These are phyloP conservation scores for Ophiobolus disseminans DNA, from an alignment of 2,329 filamentous ascomycete species.

Conservation along the genomic window DNA sequence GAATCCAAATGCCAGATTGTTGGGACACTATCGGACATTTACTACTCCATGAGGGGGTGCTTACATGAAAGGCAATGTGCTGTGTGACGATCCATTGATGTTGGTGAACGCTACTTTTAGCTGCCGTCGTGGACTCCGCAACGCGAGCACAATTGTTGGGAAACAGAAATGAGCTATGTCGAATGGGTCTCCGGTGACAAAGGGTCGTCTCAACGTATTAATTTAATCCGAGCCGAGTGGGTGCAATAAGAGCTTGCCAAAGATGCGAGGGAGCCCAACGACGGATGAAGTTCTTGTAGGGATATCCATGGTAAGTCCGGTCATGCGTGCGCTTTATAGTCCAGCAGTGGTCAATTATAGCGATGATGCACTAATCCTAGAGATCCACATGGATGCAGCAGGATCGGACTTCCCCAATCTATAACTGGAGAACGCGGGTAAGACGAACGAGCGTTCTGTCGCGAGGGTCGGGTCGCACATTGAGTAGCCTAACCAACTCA, in stretches of 20 bases:
- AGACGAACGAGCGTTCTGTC: background rate
- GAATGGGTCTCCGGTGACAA: too few species aligned
- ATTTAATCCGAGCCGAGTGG: too few species aligned
- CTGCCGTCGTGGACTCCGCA: too few species aligned
- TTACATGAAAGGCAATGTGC: background rate
- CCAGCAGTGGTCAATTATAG: too few species aligned
- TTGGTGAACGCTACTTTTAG: too few species aligned
- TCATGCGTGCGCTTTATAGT: too few species aligned
- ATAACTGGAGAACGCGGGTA: conserved; percentile 1
- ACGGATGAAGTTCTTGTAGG: background rate
- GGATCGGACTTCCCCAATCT: background rate
- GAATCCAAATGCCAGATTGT: conserved; percentile 1
- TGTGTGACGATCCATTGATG: too few species aligned
- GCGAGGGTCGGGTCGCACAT: conserved; percentile 1
- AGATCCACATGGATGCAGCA: background rate
- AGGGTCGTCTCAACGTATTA: too few species aligned
- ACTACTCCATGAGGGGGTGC: background rate
- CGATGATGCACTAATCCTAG: background rate
- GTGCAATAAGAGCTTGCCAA: too few species aligned
- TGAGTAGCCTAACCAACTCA: conserved; percentile 5
- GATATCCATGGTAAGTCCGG: background rate
- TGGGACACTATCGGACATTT: background rate
- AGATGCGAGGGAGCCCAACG: background rate
- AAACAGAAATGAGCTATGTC: too few species aligned
- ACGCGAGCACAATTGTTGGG: too few species aligned